Conservation (phyloP, 106 monocot species). For the Apostasia ramifera region DNA sequence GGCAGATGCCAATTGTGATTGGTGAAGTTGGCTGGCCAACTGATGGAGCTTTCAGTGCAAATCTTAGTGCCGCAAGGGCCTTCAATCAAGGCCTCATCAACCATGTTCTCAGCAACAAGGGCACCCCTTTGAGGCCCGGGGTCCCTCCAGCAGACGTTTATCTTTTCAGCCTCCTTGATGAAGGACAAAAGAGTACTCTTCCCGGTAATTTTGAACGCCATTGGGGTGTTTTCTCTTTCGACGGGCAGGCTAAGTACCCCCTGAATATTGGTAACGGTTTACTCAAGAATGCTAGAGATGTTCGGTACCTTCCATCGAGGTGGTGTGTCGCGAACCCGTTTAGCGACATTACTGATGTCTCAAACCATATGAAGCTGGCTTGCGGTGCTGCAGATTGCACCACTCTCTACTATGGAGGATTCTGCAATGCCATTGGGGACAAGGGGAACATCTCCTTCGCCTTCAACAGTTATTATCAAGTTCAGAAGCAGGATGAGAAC, state of each 20-base stretch:
- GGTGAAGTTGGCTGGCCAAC: slow-evolving; percentile 91
- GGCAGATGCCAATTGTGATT: slow-evolving; percentile 71
- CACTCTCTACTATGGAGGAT: slow-evolving; percentile 60
- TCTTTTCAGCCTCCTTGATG: slow-evolving; percentile 77
- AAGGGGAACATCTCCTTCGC: slow-evolving; percentile 77
- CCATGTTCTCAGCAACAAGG: slow-evolving; percentile 62
- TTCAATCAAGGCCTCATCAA: slow-evolving; percentile 85
- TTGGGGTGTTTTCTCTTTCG: slow-evolving; percentile 85
- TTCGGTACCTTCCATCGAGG: slow-evolving; percentile 57
- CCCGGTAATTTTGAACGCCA: slow-evolving; percentile 85
- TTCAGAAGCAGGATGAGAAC: slow-evolving; percentile 49
- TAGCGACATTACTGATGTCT: slow-evolving; percentile 26
- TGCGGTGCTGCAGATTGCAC: slow-evolving; percentile 79
- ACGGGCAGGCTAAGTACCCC: slow-evolving; percentile 76
- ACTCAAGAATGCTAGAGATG: slow-evolving; percentile 72
- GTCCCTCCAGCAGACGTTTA: slow-evolving; percentile 67
- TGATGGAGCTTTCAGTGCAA: slow-evolving; percentile 59
- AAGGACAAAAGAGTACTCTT: slow-evolving; percentile 63
- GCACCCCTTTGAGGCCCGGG: slow-evolving; percentile 66
- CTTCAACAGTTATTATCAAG: slow-evolving; percentile 88
- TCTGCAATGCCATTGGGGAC: slow-evolving; percentile 68
- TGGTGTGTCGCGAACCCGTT: slow-evolving; percentile 82
- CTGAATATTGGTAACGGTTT: slow-evolving; percentile 52
- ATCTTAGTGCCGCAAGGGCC: slow-evolving; percentile 64
- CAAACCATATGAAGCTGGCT: slow-evolving; percentile 65